A percentile compares a stretch with the other conserved stretches of the same genome.
Evolutionary conservation across 2,329 filamentous ascomycete genomes (phyloP).

Genomic region (Fusarium dimerum): DNA sequence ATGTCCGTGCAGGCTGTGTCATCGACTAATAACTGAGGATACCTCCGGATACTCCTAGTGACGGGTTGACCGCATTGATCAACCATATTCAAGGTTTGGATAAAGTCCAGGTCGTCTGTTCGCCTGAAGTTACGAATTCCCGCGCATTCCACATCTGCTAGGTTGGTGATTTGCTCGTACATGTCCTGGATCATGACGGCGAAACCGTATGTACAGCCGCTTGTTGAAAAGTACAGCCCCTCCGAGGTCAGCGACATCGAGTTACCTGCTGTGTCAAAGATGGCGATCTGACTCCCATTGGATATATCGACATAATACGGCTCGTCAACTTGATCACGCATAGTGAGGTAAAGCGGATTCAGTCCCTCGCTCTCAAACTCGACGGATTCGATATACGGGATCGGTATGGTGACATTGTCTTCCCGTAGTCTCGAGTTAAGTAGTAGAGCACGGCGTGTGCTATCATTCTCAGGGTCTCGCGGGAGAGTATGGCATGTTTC

Average conservation of each 20-base stretch:
- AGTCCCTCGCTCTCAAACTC: conserved; percentile 35
- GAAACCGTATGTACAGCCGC: conserved; percentile 34
- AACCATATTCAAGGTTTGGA: conserved; percentile 33
- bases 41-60: conserved; percentile 27
- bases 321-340: conserved; percentile 31
- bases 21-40: conserved; percentile 35
- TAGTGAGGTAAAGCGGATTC: conserved; percentile 35
- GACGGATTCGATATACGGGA: conserved; percentile 40
- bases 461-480: conserved; percentile 19
- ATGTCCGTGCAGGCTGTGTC: conserved; percentile 33
- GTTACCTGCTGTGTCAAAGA: conserved; percentile 34
- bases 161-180: conserved; percentile 34
- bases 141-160: conserved; percentile 35
- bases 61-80: conserved; percentile 39
- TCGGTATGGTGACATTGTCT: conserved; percentile 33
- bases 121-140: conserved; percentile 21
- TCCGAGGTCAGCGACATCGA: conserved; percentile 34
- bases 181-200: conserved; percentile 36
- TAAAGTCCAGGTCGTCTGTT: conserved; percentile 31
- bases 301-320: conserved; percentile 38
- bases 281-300: conserved; percentile 31
- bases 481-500: conserved; percentile 36
- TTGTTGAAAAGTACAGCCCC: conserved; percentile 38
- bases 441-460: conserved; percentile 30
- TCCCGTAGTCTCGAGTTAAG: conserved; percentile 34